Conservation (phyloP, 2,329 filamentous ascomycete genomes). For the Fusarium tricinctum region DNA sequence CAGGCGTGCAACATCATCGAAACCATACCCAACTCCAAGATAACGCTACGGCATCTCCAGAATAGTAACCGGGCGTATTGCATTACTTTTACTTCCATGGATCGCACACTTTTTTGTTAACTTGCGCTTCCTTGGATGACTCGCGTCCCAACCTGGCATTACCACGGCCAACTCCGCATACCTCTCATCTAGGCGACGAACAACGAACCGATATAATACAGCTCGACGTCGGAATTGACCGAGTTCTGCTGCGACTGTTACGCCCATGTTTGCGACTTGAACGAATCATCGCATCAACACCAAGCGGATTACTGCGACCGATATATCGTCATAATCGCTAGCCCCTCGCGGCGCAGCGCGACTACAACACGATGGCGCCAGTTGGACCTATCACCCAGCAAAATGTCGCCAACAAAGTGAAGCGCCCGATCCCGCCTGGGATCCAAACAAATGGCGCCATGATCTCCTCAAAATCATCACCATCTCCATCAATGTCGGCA, state of each 20-base stretch:
- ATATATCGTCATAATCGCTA: slow-evolving; percentile 35
- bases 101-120: slow-evolving; percentile 28
- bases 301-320: slow-evolving; percentile 35
- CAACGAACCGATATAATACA: slow-evolving; percentile 33
- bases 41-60: slow-evolving; percentile 16
- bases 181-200: slow-evolving; percentile 33
- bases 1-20: slow-evolving; percentile 44
- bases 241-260: slow-evolving; percentile 32
- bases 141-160: slow-evolving; percentile 30
- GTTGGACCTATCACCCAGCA: slow-evolving; percentile 64
- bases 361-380: slow-evolving; percentile 65
- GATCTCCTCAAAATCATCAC: slow-evolving; percentile 69
- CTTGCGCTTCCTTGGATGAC: slow-evolving; percentile 36
- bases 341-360: slow-evolving; percentile 47
- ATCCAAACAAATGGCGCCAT: slow-evolving; percentile 74
- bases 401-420: slow-evolving; percentile 70
- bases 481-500: slow-evolving; percentile 69
- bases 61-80: slow-evolving; percentile 6
- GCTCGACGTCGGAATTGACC: slow-evolving; percentile 20
- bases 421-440: slow-evolving; percentile 75
- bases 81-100: slow-evolving; percentile 20
- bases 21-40: slow-evolving; percentile 29
- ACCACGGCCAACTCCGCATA: slow-evolving; percentile 46
- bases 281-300: slow-evolving; percentile 14
- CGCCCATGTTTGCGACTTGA: slow-evolving; percentile 47